Conservation (phyloP, 2,329 filamentous ascomycete species). For the Cordyceps javanica region DNA sequence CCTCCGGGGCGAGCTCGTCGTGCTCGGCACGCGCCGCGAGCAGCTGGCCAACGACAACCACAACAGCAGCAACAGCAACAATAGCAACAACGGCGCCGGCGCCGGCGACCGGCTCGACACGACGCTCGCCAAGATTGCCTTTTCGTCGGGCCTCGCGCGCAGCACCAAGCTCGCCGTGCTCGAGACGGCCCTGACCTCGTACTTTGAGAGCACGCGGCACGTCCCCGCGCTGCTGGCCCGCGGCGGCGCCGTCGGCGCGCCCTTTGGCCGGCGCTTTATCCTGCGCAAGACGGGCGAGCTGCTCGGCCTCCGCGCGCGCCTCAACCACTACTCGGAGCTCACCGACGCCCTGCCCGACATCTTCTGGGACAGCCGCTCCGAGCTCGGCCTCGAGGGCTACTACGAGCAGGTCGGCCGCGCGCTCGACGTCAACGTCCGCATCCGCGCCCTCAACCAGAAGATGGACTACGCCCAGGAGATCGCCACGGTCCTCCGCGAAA, state of each 20-base stretch:
- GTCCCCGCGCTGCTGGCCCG: slow-evolving; percentile 74
- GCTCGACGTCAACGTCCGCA: slow-evolving; percentile 84
- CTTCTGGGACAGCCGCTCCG: slow-evolving; percentile 89
- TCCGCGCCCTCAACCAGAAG: slow-evolving; percentile 88
- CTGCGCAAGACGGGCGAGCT: slow-evolving; percentile 91
- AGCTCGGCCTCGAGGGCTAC: slow-evolving; percentile 86
- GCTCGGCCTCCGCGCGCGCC: slow-evolving; percentile 78
- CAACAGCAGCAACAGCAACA: slow-evolving; percentile 32
- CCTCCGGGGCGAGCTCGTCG: slow-evolving; percentile 82
- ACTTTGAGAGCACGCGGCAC: slow-evolving; percentile 78
- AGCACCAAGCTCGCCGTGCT: slow-evolving; percentile 92
- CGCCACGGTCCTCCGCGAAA: slow-evolving; percentile 78
- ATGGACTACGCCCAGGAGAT: slow-evolving; percentile 98
- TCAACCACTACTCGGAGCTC: slow-evolving; percentile 95
- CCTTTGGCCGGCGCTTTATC: slow-evolving; percentile 63
- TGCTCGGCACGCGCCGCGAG: slow-evolving; percentile 73
- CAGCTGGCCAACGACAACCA: no score
- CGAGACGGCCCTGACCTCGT: slow-evolving; percentile 73
- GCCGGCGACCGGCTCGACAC: slow-evolving; percentile 46
- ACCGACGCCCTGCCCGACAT: slow-evolving; percentile 93
- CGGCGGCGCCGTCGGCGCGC: slow-evolving; percentile 45
- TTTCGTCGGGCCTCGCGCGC: slow-evolving; percentile 86
- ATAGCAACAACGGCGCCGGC: no score
- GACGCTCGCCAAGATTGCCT: slow-evolving; percentile 89
- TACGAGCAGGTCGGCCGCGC: slow-evolving; percentile 90